A percentile compares a stretch with the other conserved stretches of the same genome.
Conservation (phyloP, 768 basidiomycete species). For the Clavaria fumosa region DNA sequence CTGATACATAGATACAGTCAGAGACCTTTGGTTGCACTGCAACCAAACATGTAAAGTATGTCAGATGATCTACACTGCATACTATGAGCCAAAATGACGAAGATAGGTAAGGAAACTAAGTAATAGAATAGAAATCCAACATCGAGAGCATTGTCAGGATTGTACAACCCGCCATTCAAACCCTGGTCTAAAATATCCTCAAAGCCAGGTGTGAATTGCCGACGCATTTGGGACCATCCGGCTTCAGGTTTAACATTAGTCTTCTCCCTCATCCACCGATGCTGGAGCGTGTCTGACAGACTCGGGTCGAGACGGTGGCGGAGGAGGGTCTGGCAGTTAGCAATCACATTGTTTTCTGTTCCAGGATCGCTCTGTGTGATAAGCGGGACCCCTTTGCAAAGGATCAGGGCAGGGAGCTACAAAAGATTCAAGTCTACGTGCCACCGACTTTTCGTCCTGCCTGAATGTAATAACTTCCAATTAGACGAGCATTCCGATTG, state of each 20-base stretch:
- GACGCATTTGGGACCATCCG: conserved; percentile 20
- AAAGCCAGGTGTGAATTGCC: conserved; percentile 20
- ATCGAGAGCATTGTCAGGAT: conserved; percentile 14
- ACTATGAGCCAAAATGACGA: too few relatives aligned
- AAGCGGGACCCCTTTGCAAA: conserved; percentile 19
- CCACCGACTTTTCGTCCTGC: conserved; percentile 9
- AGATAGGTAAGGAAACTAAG: too few relatives aligned
- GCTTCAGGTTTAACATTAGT: conserved; percentile 25
- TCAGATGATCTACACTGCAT: too few relatives aligned
- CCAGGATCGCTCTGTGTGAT: conserved; percentile 30
- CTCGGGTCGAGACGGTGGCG: conserved; percentile 21
- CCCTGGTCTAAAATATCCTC: conserved; percentile 21
- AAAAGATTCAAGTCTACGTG: not conserved
- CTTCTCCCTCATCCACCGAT: conserved; percentile 17
- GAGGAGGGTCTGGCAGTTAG: conserved; percentile 26
- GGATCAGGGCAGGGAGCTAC: conserved; percentile 1
- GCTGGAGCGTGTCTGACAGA: conserved; percentile 19
- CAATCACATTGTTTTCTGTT: conserved; percentile 27
- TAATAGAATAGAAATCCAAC: too few relatives aligned
- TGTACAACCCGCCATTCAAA: conserved; percentile 17
- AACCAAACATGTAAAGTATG: too few relatives aligned
- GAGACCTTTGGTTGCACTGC: too few relatives aligned
- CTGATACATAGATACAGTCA: too few relatives aligned
- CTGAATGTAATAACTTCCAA: conserved; percentile 21
- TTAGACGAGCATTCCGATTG: conserved; percentile 22